Conservation (phyloP, 371 early-diverging fungal genomes). For the Mortierella sp. region DNA sequence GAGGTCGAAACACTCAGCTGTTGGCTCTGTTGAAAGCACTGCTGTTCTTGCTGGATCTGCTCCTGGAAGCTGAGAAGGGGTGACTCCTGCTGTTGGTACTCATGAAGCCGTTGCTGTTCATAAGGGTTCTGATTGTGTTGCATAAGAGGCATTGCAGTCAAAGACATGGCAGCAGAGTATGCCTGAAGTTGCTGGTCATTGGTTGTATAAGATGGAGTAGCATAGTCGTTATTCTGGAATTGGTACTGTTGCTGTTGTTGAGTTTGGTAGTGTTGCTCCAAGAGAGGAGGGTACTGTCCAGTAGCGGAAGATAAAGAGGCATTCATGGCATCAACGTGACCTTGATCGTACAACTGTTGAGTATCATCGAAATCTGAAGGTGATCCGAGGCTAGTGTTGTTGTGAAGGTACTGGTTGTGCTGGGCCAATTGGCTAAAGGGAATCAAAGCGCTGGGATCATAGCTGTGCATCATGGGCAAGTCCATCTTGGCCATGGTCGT, state of each 20-base stretch:
- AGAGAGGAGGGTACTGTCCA: slow-evolving; percentile 32
- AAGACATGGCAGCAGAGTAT: slow-evolving; percentile 42
- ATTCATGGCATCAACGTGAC: slow-evolving; percentile 19
- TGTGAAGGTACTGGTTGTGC: slow-evolving; percentile 18
- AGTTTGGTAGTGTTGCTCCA: slow-evolving; percentile 25
- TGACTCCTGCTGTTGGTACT: slow-evolving; percentile 23
- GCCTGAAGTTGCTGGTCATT: slow-evolving; percentile 23
- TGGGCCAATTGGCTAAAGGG: slow-evolving; percentile 23
- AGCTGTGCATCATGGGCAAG: slow-evolving; percentile 12
- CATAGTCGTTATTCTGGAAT: slow-evolving; percentile 23
- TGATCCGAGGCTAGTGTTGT: slow-evolving; percentile 1
- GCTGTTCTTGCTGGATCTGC: slow-evolving; percentile 49
- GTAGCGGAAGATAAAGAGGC: slow-evolving; percentile 1
- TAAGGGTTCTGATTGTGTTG: slow-evolving; percentile 20
- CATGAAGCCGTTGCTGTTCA: slow-evolving; percentile 11
- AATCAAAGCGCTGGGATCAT: slow-evolving; percentile 19
- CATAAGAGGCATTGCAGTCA: slow-evolving; percentile 37
- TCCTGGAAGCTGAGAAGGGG: slow-evolving; percentile 42
- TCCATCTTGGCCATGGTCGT: slow-evolving; percentile 45
- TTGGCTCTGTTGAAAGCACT: slow-evolving; percentile 40
- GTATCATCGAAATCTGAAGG: background rate
- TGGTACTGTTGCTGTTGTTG: slow-evolving; percentile 18
- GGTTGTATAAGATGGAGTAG: slow-evolving; percentile 18
- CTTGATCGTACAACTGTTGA: slow-evolving; percentile 19
- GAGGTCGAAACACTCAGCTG: slow-evolving; percentile 27